phyloP scores from a whole-genome alignment of 2,329 filamentous ascomycete genomes.

The Penicillium sp. region DNA sequence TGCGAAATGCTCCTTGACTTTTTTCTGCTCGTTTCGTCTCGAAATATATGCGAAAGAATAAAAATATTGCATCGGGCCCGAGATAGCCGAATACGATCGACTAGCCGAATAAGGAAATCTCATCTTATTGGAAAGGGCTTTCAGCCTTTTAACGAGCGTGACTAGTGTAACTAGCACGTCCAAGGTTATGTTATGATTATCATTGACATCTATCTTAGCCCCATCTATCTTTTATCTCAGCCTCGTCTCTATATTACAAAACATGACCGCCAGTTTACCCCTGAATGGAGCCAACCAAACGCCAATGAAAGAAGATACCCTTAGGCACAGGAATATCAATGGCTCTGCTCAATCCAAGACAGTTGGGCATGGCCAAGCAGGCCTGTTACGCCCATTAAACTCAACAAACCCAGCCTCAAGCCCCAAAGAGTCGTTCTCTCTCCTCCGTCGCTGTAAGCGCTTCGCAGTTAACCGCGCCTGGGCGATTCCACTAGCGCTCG shows the following conservation, averaged over 20 bases:
- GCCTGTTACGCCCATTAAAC: neutral
- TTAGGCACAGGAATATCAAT: neutral
- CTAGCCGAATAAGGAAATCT: neutral
- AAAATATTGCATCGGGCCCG: neutral
- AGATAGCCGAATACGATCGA: neutral
- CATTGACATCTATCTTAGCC: neutral
- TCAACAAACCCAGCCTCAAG: neutral
- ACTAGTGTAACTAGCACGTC: neutral
- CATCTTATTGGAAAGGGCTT: neutral
- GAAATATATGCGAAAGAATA: neutral
- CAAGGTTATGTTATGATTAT: neutral
- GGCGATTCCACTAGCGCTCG: conserved; percentile 66
- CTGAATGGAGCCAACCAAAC: neutral
- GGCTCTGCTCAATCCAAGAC: neutral
- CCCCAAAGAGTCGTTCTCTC: neutral
- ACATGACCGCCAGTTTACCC: neutral
- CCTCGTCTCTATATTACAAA: neutral
- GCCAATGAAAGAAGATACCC: neutral
- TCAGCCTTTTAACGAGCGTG: neutral
- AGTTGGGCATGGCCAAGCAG: neutral
- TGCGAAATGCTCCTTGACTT: too few species aligned
- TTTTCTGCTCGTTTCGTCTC: neutral
- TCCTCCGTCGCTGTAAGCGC: conserved; percentile 31
- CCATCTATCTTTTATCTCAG: neutral
- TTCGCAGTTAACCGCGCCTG: conserved; percentile 52